phyloP scores from a whole-genome alignment of 2,329 filamentous ascomycete genomes.

The Boeremia exigua region DNA sequence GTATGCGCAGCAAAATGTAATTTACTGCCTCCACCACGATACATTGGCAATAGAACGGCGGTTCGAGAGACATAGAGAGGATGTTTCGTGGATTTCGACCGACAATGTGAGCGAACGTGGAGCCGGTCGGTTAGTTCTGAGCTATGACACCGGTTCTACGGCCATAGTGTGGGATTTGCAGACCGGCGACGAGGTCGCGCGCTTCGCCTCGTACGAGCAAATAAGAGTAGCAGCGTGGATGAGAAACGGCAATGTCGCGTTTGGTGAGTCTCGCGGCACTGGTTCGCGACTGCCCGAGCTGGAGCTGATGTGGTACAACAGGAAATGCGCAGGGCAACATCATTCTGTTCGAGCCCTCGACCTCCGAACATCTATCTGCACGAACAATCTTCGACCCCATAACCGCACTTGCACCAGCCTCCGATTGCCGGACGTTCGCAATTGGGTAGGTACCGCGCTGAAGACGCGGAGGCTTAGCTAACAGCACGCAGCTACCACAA shows the following conservation, averaged over 20 bases:
- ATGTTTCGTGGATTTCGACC: conserved; percentile 82
- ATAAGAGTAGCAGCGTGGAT: conserved; percentile 90
- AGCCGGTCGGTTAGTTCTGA: conserved; percentile 84
- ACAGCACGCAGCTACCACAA: conserved; percentile 77
- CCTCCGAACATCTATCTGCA: conserved; percentile 88
- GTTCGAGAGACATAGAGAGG: conserved; percentile 82
- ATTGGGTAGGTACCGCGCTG: conserved; percentile 72
- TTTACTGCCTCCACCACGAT: conserved; percentile 91
- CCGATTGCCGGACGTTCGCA: conserved; percentile 92
- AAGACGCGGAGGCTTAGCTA: conserved; percentile 19
- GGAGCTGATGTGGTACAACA: conserved; percentile 48
- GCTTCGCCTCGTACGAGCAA: conserved; percentile 91
- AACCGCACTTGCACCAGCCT: conserved; percentile 86
- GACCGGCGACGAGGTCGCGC: conserved; percentile 85
- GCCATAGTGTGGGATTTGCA: conserved; percentile 97
- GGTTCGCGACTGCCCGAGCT: conserved; percentile 13
- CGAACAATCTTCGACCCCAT: conserved; percentile 94
- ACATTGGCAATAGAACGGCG: conserved; percentile 86
- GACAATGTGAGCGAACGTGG: conserved; percentile 91
- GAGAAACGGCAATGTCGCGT: conserved; percentile 94
- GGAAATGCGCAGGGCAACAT: conserved; percentile 92
- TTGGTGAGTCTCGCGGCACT: conserved; percentile 69
- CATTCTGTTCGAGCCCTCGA: conserved; percentile 91
- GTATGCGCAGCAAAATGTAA: conserved; percentile 80
- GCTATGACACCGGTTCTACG: conserved; percentile 88